Conservation (phyloP, 768 basidiomycete genomes). For the Collybiopsis luxurians region DNA sequence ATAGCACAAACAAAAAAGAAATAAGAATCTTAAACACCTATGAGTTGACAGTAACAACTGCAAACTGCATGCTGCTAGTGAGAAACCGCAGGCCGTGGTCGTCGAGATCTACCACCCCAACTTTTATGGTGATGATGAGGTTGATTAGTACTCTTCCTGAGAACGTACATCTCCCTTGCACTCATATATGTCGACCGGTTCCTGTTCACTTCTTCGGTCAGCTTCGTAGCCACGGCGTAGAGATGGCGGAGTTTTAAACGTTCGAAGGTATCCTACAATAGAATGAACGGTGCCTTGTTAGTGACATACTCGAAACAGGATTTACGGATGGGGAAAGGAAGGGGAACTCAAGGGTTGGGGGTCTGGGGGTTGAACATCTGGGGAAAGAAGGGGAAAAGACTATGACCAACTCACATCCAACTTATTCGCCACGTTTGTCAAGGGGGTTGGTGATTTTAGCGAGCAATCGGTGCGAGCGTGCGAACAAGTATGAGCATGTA, state of each 20-base stretch:
- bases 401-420: background rate
- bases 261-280: conserved; percentile 2
- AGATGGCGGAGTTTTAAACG: conserved; percentile 5
- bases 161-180: background rate
- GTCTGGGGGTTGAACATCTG: too few relatives aligned
- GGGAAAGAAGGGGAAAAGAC: background rate
- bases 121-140: too few relatives aligned
- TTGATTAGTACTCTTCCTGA: background rate
- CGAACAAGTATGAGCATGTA: too few relatives aligned
- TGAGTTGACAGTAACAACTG: too few relatives aligned
- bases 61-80: too few relatives aligned
- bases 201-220: conserved; percentile 1
- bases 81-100: too few relatives aligned
- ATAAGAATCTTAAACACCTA: too few relatives aligned
- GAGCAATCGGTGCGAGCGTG: background rate
- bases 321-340: background rate
- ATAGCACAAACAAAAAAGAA: too few relatives aligned
- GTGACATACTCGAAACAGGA: background rate
- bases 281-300: background rate
- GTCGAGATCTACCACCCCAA: too few relatives aligned
- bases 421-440: conserved; percentile 4
- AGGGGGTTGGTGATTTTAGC: background rate
- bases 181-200: background rate
- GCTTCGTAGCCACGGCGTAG: background rate
- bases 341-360: too few relatives aligned